Base-by-base conservation (phyloP, 208 protist genomes). In the Crithidia sp. region DNA sequence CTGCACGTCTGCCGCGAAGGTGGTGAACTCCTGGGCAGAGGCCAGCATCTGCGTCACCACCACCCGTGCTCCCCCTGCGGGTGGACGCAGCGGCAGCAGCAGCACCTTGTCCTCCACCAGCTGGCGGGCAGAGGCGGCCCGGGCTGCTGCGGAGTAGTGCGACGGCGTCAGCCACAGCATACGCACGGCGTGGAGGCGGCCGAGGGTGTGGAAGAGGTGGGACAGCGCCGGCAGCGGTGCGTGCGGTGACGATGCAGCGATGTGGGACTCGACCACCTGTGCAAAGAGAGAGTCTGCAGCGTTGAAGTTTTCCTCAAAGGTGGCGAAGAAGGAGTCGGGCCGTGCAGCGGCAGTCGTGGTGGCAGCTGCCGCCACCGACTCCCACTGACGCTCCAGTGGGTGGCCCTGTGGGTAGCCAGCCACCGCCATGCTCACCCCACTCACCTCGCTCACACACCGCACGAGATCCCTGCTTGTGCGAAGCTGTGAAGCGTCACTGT, bases 321-420 rank as follows among this genome's bases (percentile, higher is more conserved):
- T 2, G 37, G 49, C 5, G 28, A 53, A 54, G 55, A 61, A 55
- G 7, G 63, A 8, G 43, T n/a, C 50, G 13, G 28, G 19, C 7
- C 10, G 13, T 16, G 47, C 37, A n/a, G 45, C 45, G 37, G 61
- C 39, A 7, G 45, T 45, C 7, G 45, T 62, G 8, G 57, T 62
- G 40, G 40, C 61, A 28, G 60, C 13, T 7, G 39, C 41, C 36
- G 44, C 9, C 16, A 56, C 10, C 0, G 17, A 4, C 14, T 17
- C 60, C 82, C 82, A 87, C 2, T 12, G n/a, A 14, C 82, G 73
- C 6, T 83, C 69, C 9, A 77, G 70, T 14, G 75, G 75, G 53
- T 87, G 78, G 0, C 82, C 82, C 19, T 87, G 82, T n/a, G 82
- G 74, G 78, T 87, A 87, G n/a, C 82, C 82, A 7, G 72, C 78